Percentiles rank a stretch among this genome's conserved stretches.
Evolutionary conservation across 2,329 filamentous ascomycete species (phyloP).

Genomic region (Triangularia setosa): DNA sequence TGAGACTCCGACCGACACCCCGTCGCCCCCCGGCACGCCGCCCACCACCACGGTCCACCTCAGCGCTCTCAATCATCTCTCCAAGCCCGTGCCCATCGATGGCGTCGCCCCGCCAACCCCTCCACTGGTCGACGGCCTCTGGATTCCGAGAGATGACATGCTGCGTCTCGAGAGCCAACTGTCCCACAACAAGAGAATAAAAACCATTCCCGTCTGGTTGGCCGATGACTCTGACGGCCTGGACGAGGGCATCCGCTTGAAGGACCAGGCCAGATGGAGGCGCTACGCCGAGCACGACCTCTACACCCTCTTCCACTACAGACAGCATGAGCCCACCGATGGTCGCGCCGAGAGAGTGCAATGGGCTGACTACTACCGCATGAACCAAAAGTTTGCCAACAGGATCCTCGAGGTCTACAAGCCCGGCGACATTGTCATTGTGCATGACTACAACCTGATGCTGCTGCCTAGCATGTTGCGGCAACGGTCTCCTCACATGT

Average conservation of each 20-base stretch:
- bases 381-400: constrained; percentile 91
- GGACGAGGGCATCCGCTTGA: constrained; percentile 67
- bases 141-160: constrained; percentile 67
- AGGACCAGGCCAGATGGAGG: constrained; percentile 82
- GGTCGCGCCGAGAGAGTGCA: constrained; percentile 75
- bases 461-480: constrained; percentile 84
- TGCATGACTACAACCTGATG: constrained; percentile 93
- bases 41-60: constrained; percentile 47
- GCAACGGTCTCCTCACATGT: constrained; percentile 80
- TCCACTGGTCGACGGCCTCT: constrained; percentile 63
- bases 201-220: constrained; percentile 85
- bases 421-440: constrained; percentile 85
- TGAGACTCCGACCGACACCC: constrained; percentile 44
- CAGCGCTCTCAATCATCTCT: constrained; percentile 65
- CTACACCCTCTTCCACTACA: constrained; percentile 93
- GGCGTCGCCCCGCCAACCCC: constrained; percentile 53
- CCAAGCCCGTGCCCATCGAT: constrained; percentile 75
- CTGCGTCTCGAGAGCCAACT: constrained; percentile 70
- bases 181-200: constrained; percentile 67
- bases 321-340: constrained; percentile 85
- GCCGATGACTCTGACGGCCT: constrained; percentile 67
- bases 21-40: constrained; percentile 46
- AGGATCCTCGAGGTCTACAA: constrained; percentile 85
- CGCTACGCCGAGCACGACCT: constrained; percentile 87
- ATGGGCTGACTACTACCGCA: constrained; percentile 88